A percentile compares a stretch with the other conserved stretches of the same genome.
Conservation (phyloP, 2,329 filamentous ascomycete species). For the Colletotrichum siamense region DNA sequence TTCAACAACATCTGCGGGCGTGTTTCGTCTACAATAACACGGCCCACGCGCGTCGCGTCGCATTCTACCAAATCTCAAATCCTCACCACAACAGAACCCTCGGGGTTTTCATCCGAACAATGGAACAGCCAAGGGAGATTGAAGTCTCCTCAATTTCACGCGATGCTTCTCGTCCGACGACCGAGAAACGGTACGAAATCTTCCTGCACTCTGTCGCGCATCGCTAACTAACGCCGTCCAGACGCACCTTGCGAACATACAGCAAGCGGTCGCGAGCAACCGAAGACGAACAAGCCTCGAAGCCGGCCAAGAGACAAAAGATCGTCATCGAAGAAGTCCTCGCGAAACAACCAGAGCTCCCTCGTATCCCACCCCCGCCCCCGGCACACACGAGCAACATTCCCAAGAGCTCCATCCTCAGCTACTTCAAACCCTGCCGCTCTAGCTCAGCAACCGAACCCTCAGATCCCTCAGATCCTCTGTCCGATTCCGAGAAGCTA, state of each 20-base stretch:
- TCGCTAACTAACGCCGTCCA: background rate
- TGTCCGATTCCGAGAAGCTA: constrained; percentile 17
- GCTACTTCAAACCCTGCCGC: constrained; percentile 42
- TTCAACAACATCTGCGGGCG: background rate
- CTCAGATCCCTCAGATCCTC: constrained; percentile 15
- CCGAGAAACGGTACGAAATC: constrained; percentile 10
- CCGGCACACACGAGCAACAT: constrained; percentile 10
- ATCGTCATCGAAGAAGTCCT: constrained; percentile 25
- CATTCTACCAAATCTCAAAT: background rate
- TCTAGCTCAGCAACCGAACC: constrained; percentile 9
- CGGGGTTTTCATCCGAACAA: background rate
- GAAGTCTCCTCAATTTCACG: background rate
- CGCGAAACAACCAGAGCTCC: background rate
- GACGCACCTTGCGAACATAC: constrained; percentile 40
- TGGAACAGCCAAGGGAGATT: background rate
- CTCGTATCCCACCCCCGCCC: background rate
- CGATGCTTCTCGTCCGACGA: background rate
- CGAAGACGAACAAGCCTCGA: background rate
- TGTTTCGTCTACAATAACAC: background rate
- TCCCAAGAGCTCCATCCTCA: constrained; percentile 42
- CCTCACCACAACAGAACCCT: background rate
- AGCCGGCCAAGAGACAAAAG: constrained; percentile 19
- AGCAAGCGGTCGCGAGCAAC: constrained; percentile 33
- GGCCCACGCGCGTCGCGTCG: background rate
- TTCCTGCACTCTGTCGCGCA: too few species aligned